Base-by-base conservation (phyloP, 176 grass and related monocot species). In the Oryza glumipatula region DNA sequence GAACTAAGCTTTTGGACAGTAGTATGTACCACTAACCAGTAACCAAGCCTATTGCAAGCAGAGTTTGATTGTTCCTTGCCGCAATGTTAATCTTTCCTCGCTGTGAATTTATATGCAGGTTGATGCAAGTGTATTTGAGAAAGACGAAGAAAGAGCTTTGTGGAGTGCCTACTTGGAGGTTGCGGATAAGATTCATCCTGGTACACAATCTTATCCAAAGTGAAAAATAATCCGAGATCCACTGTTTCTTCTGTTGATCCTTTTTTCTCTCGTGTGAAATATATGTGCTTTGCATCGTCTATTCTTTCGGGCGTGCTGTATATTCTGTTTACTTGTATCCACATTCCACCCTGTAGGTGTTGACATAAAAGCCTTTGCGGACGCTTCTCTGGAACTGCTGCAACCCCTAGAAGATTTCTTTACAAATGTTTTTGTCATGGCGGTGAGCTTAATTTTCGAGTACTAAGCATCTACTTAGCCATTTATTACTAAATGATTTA, bases 371-470 rank as follows among this genome's bases (percentile, higher is more conserved):
- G 85, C 76, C 58, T 98, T 98, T 36, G 80, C 68, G 0, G 71
- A 94, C 39, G 91, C 89, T 30, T 98, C 96, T 64, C 67, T 95
- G 58, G 30, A 87, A 24, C 85, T 98, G 73, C 81, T 92, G 73
- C 91, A 90, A 56, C 93, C 96, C 11, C 80, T 98, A 33, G 91
- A 98, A 65, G 96, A 98, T 95, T 98, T 98, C 83, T 98, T 98
- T 73, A 89, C 90, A 67, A 94, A 88, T 35, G 93, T 98, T 28
- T 98, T 92, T 14, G 96, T 98, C 30, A 98, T 98, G 96, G 96
- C 58, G 75, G 96, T 98, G 90, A 89, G 93, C 47, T 32, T 86
- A n/a, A 74, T 71, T 81, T 85, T 66, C 39, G 60, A 32, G 15
- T 83, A 39, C 41, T 43, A 38, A 38, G 36, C 4, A 38, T 38